Evolutionary conservation across 2,329 filamentous ascomycete genomes (phyloP).

Genomic region (Pseudopyricularia javanii): DNA sequence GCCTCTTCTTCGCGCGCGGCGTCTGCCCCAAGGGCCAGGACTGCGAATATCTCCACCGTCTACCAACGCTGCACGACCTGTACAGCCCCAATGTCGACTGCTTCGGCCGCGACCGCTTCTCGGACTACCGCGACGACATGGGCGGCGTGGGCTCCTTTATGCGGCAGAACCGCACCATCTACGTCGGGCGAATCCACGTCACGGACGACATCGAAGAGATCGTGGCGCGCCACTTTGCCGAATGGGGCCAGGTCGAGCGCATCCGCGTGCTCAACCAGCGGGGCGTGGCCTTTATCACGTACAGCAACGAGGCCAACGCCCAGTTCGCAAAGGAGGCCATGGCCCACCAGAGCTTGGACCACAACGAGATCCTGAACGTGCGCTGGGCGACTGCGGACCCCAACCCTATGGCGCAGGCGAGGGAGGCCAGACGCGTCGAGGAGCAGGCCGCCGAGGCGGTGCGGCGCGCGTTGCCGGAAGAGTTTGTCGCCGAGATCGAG

Average conservation of each 20-base stretch:
- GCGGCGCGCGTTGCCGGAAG: conserved; percentile 71
- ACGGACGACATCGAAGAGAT: conserved; percentile 96
- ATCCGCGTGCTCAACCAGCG: conserved; percentile 76
- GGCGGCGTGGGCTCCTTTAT: conserved; percentile 90
- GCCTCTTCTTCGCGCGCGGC: conserved; percentile 66
- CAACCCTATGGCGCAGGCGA: conserved; percentile 86
- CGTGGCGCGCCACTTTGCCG: conserved; percentile 85
- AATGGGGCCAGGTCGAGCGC: conserved; percentile 90
- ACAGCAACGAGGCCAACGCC: conserved; percentile 77
- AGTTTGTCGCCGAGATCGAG: conserved; percentile 89
- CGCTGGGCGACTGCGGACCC: conserved; percentile 95
- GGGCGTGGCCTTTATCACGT: conserved; percentile 92
- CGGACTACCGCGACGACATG: conserved; percentile 94
- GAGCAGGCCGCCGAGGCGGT: conserved; percentile 96
- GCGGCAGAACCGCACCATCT: conserved; percentile 87
- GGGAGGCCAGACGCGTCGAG: conserved; percentile 79
- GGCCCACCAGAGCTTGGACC: conserved; percentile 85
- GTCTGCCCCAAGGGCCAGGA: conserved; percentile 75
- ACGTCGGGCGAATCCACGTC: conserved; percentile 87
- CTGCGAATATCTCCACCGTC: conserved; percentile 84
- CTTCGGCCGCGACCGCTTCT: conserved; percentile 86
- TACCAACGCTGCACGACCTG: conserved; percentile 77
- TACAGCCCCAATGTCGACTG: conserved; percentile 93
- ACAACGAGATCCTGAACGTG: conserved; percentile 88
- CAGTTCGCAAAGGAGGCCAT: conserved; percentile 93